A percentile compares a stretch with the other conserved stretches of the same genome.
Conservation (phyloP, 163 green algal species). For the Dunaliella salina region DNA sequence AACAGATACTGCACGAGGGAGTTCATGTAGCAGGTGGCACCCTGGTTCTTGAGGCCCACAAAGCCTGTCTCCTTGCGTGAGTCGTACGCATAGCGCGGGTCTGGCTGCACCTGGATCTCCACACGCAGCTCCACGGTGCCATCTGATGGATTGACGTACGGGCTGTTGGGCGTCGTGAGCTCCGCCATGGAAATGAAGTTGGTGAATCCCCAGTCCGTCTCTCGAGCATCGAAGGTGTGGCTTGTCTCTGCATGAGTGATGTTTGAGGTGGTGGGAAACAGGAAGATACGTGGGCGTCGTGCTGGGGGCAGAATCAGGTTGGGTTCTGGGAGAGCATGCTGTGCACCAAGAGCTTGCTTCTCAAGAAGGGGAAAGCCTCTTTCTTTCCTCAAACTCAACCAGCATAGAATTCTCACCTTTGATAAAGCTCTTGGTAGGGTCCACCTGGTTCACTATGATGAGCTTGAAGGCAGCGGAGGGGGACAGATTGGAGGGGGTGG, state of each 20-base stretch:
- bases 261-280: background rate
- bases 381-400: background rate
- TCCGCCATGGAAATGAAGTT: conserved; percentile 66
- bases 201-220: conserved; percentile 94
- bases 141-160: conserved; percentile 20
- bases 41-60: conserved; percentile 96
- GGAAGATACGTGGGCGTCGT: no score
- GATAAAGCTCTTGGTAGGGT: conserved; percentile 28
- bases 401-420: conserved; percentile 36
- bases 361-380: no score
- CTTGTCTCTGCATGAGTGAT: conserved; percentile 57
- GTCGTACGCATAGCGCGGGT: conserved; percentile 70
- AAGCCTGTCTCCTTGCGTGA: conserved; percentile 84
- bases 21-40: conserved; percentile 99
- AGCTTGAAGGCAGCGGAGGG: conserved; percentile 69
- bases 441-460: conserved; percentile 53
- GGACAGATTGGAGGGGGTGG: conserved; percentile 41
- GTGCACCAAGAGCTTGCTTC: background rate
- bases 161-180: conserved; percentile 19
- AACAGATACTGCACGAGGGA: conserved; percentile 95
- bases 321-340: background rate
- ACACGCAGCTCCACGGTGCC: conserved; percentile 38
- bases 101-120: conserved; percentile 51
- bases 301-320: background rate
- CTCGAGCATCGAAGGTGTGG: conserved; percentile 71